Evolutionary conservation across 2,329 filamentous ascomycete species (phyloP).

Genomic region (Furcasterigmium furcatum): DNA sequence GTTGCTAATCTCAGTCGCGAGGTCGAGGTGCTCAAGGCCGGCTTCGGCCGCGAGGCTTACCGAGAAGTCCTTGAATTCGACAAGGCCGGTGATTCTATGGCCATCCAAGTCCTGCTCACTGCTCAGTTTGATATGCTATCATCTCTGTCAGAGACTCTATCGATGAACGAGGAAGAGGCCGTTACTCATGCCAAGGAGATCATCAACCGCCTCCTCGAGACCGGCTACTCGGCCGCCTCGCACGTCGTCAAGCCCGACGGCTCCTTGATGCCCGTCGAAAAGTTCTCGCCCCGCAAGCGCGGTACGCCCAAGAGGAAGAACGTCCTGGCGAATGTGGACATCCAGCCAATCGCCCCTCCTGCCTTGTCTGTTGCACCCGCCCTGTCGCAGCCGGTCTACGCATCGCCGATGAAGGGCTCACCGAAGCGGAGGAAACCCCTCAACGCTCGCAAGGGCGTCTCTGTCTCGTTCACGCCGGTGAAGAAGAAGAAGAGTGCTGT

Average conservation of each 20-base stretch:
- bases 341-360: constrained; percentile 43
- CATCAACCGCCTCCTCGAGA: constrained; percentile 73
- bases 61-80: constrained; percentile 79
- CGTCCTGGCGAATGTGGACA: constrained; percentile 29
- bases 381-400: constrained; percentile 22
- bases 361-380: constrained; percentile 29
- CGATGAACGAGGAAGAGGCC: constrained; percentile 81
- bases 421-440: constrained; percentile 74
- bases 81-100: constrained; percentile 71
- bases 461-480: constrained; percentile 77
- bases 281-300: constrained; percentile 65
- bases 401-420: constrained; percentile 70
- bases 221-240: constrained; percentile 69
- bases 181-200: constrained; percentile 74
- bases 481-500: constrained; percentile 80
- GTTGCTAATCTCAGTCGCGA: constrained; percentile 73
- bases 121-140: constrained; percentile 91
- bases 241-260: constrained; percentile 92
- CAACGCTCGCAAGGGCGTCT: constrained; percentile 58
- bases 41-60: constrained; percentile 77
- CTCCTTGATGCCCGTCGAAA: constrained; percentile 54
- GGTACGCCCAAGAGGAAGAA: constrained; percentile 78
- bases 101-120: constrained; percentile 79
- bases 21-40: constrained; percentile 79
- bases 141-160: constrained; percentile 76